Percentiles rank a stretch among this genome's conserved stretches.
Conservation (phyloP, 1,284 basidiomycete species). For the Rhodotorula sp. region DNA sequence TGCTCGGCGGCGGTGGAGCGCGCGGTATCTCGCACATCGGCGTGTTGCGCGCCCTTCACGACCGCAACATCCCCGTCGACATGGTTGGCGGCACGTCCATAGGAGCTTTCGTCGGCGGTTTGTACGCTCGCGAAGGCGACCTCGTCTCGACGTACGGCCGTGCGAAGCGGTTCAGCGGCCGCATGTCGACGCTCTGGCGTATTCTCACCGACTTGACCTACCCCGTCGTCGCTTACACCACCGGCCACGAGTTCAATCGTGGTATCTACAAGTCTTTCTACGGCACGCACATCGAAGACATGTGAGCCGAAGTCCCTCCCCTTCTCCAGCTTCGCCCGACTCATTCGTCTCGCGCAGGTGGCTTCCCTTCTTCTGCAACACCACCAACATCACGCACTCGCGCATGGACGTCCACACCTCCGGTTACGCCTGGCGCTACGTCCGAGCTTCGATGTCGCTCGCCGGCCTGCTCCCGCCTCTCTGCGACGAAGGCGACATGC, state of each 20-base stretch:
- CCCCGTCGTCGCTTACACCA: conserved; percentile 95
- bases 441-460: conserved; percentile 95
- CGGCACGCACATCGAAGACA: conserved; percentile 82
- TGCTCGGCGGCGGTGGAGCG: conserved; percentile 93
- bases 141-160: conserved; percentile 80
- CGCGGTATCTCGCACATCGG: conserved; percentile 92
- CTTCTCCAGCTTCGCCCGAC: not conserved
- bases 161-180: conserved; percentile 84
- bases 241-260: conserved; percentile 85
- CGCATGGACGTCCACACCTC: conserved; percentile 92
- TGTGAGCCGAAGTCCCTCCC: conserved; percentile 26
- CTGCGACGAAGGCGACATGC: conserved; percentile 83
- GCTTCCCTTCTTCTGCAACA: conserved; percentile 98
- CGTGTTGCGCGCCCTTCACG: conserved; percentile 84
- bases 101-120: conserved; percentile 88
- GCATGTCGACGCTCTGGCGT: conserved; percentile 92
- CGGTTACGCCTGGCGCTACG: conserved; percentile 52
- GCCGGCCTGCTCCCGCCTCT: conserved; percentile 92
- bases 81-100: conserved; percentile 77
- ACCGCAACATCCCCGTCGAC: conserved; percentile 89
- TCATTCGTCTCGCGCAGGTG: conserved; percentile 56
- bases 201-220: conserved; percentile 94
- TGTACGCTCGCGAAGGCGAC: conserved; percentile 93
- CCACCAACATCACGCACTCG: conserved; percentile 96
- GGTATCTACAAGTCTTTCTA: conserved; percentile 85